Percentiles rank a stretch among this genome's conserved stretches.
Evolutionary conservation across 371 early-diverging fungal genomes (phyloP).

Genomic region (Mycotypha africana): DNA sequence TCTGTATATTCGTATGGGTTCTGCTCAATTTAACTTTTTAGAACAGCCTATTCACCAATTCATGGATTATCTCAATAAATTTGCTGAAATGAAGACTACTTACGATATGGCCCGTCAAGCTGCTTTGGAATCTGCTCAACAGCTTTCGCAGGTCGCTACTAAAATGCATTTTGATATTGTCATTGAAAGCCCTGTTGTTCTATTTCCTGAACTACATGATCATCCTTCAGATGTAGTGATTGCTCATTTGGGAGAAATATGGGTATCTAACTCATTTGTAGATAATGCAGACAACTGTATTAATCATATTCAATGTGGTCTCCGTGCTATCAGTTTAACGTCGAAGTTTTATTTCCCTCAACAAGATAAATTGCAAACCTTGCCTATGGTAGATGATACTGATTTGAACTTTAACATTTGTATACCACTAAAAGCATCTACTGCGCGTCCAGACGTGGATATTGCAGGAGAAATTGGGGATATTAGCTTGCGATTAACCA

Average conservation of each 20-base stretch:
- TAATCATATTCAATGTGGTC: constrained; percentile 60
- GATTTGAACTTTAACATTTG: constrained; percentile 66
- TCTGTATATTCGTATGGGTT: constrained; percentile 73
- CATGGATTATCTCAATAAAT: constrained; percentile 62
- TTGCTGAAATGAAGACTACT: constrained; percentile 84
- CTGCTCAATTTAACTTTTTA: constrained; percentile 71
- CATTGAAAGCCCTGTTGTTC: constrained; percentile 86
- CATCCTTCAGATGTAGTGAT: constrained; percentile 53
- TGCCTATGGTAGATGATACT: constrained; percentile 83
- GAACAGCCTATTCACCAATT: constrained; percentile 54
- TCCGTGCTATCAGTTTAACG: constrained; percentile 64
- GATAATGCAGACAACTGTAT: constrained; percentile 37
- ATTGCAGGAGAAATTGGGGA: constrained; percentile 63
- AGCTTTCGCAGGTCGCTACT: constrained; percentile 55
- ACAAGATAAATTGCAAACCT: constrained; percentile 49
- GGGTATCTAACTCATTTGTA: constrained; percentile 71
- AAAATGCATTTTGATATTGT: constrained; percentile 84
- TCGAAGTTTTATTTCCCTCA: constrained; percentile 40
- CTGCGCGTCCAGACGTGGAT: constrained; percentile 36
- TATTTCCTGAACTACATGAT: constrained; percentile 66
- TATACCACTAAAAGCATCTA: constrained; percentile 17
- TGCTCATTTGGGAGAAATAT: constrained; percentile 86
- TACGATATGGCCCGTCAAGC: constrained; percentile 87
- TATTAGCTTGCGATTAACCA: constrained; percentile 74
- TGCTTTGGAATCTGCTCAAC: constrained; percentile 75